Conservation (phyloP, 768 basidiomycete species). For the Amanita rubescens region DNA sequence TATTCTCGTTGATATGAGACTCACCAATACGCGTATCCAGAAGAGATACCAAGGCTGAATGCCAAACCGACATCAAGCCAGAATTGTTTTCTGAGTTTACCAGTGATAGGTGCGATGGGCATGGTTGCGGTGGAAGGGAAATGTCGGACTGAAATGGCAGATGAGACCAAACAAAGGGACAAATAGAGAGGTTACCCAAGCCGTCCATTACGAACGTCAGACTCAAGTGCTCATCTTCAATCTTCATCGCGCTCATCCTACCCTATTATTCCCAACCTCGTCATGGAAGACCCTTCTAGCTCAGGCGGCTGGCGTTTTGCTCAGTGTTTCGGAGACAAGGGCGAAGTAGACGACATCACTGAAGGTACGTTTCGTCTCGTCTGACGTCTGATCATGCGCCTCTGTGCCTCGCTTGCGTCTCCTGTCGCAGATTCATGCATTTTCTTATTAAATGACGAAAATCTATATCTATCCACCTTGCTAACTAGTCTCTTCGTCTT, state of each 20-base stretch:
- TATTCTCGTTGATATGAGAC: conserved; percentile 22
- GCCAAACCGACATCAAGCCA: conserved; percentile 76
- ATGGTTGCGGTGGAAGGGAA: conserved; percentile 37
- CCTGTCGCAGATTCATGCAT: background rate
- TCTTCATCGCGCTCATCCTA: conserved; percentile 10
- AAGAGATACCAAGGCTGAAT: conserved; percentile 68
- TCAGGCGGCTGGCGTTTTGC: conserved; percentile 97
- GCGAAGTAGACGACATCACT: conserved; percentile 98
- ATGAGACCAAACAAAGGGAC: conserved; percentile 19
- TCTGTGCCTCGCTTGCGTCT: background rate
- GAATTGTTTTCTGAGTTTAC: conserved; percentile 88
- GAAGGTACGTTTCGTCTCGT: conserved; percentile 58
- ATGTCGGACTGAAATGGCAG: conserved; percentile 27
- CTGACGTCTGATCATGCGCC: background rate
- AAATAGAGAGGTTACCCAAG: too few species aligned
- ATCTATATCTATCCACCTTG: conserved; percentile 4
- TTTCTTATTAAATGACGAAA: background rate
- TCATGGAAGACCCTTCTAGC: conserved; percentile 80
- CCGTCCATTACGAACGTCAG: conserved; percentile 11
- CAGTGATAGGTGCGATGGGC: conserved; percentile 88
- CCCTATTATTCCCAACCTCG: background rate
- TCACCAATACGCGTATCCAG: conserved; percentile 81
- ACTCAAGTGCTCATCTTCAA: conserved; percentile 22
- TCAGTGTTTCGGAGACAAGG: conserved; percentile 99
- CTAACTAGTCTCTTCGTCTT: conserved; percentile 8